phyloP scores from a whole-genome alignment of 2,329 filamentous ascomycete genomes.

The Trichoderma sp. region DNA sequence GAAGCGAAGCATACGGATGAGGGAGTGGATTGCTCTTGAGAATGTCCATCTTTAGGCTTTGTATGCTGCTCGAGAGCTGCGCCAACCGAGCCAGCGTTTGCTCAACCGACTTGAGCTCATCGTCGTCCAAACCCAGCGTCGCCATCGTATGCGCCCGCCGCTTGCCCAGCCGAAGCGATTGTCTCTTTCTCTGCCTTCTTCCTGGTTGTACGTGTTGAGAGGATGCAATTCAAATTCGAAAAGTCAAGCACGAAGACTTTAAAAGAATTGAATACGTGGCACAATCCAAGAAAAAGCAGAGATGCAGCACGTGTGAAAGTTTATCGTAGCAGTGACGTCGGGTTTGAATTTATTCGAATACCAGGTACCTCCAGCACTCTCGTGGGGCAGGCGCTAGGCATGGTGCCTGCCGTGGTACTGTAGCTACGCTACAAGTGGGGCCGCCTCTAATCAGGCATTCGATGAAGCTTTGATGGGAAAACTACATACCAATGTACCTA shows the following conservation, averaged over 20 bases:
- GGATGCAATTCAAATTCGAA: not conserved
- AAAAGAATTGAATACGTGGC: not conserved
- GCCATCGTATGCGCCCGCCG: slow-evolving; percentile 31
- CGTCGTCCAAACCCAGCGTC: slow-evolving; percentile 50
- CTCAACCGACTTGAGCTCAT: slow-evolving; percentile 67
- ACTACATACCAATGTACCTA: too few species aligned
- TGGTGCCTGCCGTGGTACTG: not conserved
- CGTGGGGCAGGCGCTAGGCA: not conserved
- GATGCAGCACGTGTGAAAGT: not conserved
- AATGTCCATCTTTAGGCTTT: slow-evolving; percentile 60
- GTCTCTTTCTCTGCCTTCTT: not conserved
- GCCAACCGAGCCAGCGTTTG: slow-evolving; percentile 65
- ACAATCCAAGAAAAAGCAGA: not conserved
- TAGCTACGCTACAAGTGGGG: not conserved
- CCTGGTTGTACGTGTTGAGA: not conserved
- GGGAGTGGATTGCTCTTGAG: slow-evolving; percentile 63
- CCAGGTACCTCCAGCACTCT: not conserved
- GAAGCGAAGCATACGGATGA: slow-evolving; percentile 51
- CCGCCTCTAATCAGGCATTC: not conserved
- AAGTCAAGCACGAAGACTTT: not conserved
- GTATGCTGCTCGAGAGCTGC: slow-evolving; percentile 66
- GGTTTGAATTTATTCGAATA: not conserved
- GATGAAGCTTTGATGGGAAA: not conserved
- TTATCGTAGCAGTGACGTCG: not conserved
- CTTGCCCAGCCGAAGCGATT: not conserved